A percentile compares a stretch with the other conserved stretches of the same genome.
Evolutionary conservation across 2,329 filamentous ascomycete species (phyloP).

Genomic region (Apiospora sp.): DNA sequence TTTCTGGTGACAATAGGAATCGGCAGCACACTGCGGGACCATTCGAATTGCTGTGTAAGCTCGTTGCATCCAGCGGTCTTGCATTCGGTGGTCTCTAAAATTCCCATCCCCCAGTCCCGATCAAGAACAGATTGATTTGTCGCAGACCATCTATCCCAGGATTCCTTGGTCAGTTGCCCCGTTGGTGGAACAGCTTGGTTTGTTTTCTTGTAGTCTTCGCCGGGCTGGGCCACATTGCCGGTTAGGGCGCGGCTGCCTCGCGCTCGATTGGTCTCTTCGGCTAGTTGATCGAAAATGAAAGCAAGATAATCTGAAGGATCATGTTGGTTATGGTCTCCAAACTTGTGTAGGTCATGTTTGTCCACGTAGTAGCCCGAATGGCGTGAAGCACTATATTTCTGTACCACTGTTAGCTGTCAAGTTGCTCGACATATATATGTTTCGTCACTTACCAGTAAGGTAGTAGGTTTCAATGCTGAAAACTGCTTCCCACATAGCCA

Average conservation of each 20-base stretch:
- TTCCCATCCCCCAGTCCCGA: slow-evolving; percentile 66
- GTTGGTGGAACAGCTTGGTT: slow-evolving; percentile 27
- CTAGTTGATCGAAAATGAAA: slow-evolving; percentile 81
- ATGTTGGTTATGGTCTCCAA: slow-evolving; percentile 82
- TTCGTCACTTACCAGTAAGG: slow-evolving; percentile 60
- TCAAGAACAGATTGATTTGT: slow-evolving; percentile 80
- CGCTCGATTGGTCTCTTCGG: slow-evolving; percentile 80
- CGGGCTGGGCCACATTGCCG: slow-evolving; percentile 31
- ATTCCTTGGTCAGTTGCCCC: slow-evolving; percentile 63
- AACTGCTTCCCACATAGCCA: slow-evolving; percentile 64
- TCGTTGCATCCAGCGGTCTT: background rate
- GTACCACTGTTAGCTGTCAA: slow-evolving; percentile 26
- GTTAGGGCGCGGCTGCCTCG: slow-evolving; percentile 42
- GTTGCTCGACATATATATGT: background rate
- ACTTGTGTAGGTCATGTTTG: background rate
- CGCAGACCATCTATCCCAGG: slow-evolving; percentile 77
- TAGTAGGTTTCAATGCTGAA: slow-evolving; percentile 59
- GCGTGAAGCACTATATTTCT: slow-evolving; percentile 72
- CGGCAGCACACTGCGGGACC: background rate
- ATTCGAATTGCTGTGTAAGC: background rate
- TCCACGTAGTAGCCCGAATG: slow-evolving; percentile 49
- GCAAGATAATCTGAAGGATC: slow-evolving; percentile 91
- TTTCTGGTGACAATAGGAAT: background rate
- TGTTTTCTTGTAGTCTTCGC: slow-evolving; percentile 36
- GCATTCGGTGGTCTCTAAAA: background rate